Evolutionary conservation across 768 basidiomycete genomes (phyloP), one percentile per base, ranked within the genome.

Genomic region (Agaricus sinodeliciosus): DNA sequence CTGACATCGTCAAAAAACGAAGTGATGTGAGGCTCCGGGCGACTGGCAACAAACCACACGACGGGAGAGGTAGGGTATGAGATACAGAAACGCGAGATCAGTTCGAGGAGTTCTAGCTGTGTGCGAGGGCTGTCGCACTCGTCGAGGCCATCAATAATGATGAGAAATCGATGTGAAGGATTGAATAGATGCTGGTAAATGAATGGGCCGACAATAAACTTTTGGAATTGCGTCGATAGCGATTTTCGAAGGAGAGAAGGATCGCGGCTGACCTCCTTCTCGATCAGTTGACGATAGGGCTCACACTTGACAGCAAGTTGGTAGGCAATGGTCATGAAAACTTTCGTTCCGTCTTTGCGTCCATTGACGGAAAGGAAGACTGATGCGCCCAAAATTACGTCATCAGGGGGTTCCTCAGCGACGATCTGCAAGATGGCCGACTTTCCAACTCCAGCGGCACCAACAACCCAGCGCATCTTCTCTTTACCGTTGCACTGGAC

Each of bases 21-120:
- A 3, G 40, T 37, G 8, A 68, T 59, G n/a, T 60, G 53, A 5
- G 57, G 46, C 41, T 68, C 68, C 9, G 66, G 62, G 2, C 68
- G 55, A 45, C 64, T 65, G 9, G 59, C 49, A 27, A 69, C 59
- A 7, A 69, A 26, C 36, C 67, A 61, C 9, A 44, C 51, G 12
- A 69, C 22, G 0, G 62, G 58, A 18, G 61, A 46, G 2, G 34
- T 22, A 13, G 27, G 37, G 3, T 15, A 16, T 9, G 45, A 11
- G 3, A 60, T 7, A 1, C 55, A 40, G 13, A 48, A 40, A 7
- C 26, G 22, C 0, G 18, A 41, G 16, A 63, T 55, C 8, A 51
- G 27, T 1, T 31, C n/a, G 5, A 67, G 48, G 19, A 65, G 43
- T 15, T 58, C 48, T 12, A 22, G 41, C 18, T 63, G 64, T 0